Evolutionary conservation across 139 green algal species (phyloP), one percentile per base, ranked within the genome.

Genomic region (Micractinium sp.): DNA sequence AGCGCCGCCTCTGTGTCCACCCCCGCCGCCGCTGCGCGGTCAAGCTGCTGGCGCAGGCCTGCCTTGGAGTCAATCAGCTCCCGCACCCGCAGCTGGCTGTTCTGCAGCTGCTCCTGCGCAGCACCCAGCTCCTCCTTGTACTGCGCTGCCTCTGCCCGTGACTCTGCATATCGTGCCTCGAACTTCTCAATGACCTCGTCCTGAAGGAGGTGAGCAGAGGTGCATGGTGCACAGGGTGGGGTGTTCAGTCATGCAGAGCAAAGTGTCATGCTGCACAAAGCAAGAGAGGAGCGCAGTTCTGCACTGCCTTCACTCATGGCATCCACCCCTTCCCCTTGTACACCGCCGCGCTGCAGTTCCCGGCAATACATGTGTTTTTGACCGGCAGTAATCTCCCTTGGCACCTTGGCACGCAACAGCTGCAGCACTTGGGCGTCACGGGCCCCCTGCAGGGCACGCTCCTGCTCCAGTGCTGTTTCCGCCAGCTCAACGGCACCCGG

Each of bases 61-160:
- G 75, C 89, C 36, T 94, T 76, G 25, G 91, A 81, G 73, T 90
- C 86, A 19, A 93, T 77, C 77, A 94, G 86, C 85, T 93, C 90
- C 13, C 75, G 66, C 73, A 91, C 66, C 27, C 92, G 66, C 53
- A 86, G 75, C 76, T 91, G 80, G 36, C 39, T 89, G 33, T 69
- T 60, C 39, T 91, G 79, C 73, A 93, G 78, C 25, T 89, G 73
- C 35, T 86, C 87, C 80, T 91, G 86, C 22, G 90, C 84, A 16
- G 41, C 66, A 1, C 73, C 61, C 89, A 93, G 86, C 74, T 77
- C 67, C 76, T 78, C 63, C 0, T 83, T 90, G 27, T 71, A 56
- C 29, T 78, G 41, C 35, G 83, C 25, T 25, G 69, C 76, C 35
- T 91, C 90, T 15, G 81, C 85, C 2, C 87, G 84, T 2, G 80